Evolutionary conservation across 208 protist species (phyloP).

Genomic region (Trypanosoma avium): DNA sequence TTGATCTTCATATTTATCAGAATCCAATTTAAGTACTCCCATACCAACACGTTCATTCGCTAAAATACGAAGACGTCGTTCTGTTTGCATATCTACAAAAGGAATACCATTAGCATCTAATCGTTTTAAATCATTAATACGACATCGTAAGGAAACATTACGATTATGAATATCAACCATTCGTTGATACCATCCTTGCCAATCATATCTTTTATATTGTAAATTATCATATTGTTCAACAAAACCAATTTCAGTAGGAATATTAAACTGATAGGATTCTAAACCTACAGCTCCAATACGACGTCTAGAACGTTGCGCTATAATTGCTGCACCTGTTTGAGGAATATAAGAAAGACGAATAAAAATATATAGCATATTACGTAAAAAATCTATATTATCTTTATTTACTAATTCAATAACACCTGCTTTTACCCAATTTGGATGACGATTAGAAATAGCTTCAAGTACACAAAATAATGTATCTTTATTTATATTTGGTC

Average conservation of each 20-base stretch:
- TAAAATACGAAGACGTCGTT: constrained; percentile 83
- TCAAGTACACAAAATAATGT: constrained; percentile 43
- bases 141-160: constrained; percentile 84
- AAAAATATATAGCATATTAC: constrained; percentile 71
- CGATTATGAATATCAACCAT: constrained; percentile 90
- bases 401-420: constrained; percentile 35
- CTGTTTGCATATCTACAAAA: constrained; percentile 83
- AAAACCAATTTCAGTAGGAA: constrained; percentile 79
- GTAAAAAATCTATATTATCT: constrained; percentile 26
- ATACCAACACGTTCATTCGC: constrained; percentile 78
- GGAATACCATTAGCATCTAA: constrained; percentile 71
- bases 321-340: constrained; percentile 69
- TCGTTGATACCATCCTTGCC: constrained; percentile 90
- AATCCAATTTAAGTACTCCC: constrained; percentile 87
- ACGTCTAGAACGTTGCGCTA: constrained; percentile 75
- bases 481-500: constrained; percentile 33
- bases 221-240: constrained; percentile 90
- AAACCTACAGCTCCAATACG: constrained; percentile 75
- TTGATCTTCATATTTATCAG: constrained; percentile 90
- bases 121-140: constrained; percentile 76
- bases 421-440: constrained; percentile 69
- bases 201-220: constrained; percentile 91
- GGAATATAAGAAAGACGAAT: constrained; percentile 82
- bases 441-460: constrained; percentile 57
- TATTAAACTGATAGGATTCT: constrained; percentile 66